Evolutionary conservation across 495 filamentous ascomycete species (phyloP).

Genomic region (Podospora pseudoanserina): DNA sequence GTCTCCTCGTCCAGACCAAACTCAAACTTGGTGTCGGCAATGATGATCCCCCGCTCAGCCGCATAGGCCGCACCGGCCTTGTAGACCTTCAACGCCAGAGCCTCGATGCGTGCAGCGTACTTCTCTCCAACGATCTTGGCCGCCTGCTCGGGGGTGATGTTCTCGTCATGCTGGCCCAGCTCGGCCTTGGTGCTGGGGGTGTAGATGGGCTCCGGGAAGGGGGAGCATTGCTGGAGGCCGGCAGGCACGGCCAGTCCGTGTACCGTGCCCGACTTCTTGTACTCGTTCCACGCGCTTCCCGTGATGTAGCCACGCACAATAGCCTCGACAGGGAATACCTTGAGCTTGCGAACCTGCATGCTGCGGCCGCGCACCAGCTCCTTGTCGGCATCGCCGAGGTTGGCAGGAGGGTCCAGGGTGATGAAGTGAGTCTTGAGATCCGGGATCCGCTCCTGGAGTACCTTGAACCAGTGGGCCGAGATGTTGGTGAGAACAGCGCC

Average conservation of each 20-base stretch:
- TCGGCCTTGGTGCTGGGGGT: slow-evolving; percentile 92
- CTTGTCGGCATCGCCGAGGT: slow-evolving; percentile 39
- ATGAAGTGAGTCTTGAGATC: slow-evolving; percentile 73
- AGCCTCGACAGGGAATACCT: slow-evolving; percentile 84
- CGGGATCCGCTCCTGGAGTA: slow-evolving; percentile 63
- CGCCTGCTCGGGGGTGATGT: slow-evolving; percentile 75
- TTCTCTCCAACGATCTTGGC: slow-evolving; percentile 65
- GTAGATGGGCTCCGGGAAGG: slow-evolving; percentile 70
- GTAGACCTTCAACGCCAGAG: slow-evolving; percentile 70
- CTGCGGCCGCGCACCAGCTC: slow-evolving; percentile 56
- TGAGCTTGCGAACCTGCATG: slow-evolving; percentile 78
- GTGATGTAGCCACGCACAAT: slow-evolving; percentile 90
- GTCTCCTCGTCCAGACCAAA: slow-evolving; percentile 68
- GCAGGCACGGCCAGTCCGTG: slow-evolving; percentile 67
- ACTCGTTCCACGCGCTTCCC: slow-evolving; percentile 83
- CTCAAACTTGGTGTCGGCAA: slow-evolving; percentile 62
- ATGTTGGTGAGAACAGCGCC: slow-evolving; percentile 80
- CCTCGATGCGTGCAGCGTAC: slow-evolving; percentile 71
- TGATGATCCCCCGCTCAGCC: slow-evolving; percentile 75
- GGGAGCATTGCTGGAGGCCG: slow-evolving; percentile 68
- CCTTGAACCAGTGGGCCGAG: slow-evolving; percentile 79
- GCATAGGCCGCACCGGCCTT: slow-evolving; percentile 71
- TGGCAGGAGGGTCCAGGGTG: slow-evolving; percentile 60
- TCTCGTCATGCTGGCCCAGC: slow-evolving; percentile 79
- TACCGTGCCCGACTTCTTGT: slow-evolving; percentile 67